Evolutionary conservation across 2,329 filamentous ascomycete species (phyloP).

Genomic region (Orbilia javanica): DNA sequence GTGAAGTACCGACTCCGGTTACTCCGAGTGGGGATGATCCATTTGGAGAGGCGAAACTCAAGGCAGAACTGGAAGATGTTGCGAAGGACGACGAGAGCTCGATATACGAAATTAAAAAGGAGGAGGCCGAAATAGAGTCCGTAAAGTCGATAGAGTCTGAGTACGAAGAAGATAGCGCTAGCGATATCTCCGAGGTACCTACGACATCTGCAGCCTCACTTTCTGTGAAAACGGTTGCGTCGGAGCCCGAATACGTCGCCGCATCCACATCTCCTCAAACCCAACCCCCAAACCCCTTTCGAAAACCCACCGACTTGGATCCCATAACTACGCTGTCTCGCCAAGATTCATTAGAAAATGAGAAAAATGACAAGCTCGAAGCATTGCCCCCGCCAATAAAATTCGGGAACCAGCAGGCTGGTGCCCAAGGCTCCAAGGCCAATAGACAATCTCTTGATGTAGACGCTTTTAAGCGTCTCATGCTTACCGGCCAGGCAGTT

Average conservation of each 20-base stretch:
- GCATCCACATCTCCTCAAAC: slow-evolving; percentile 18
- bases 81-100: slow-evolving; percentile 38
- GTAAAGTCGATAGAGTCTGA: slow-evolving; percentile 45
- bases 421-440: slow-evolving; percentile 62
- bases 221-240: slow-evolving; percentile 37
- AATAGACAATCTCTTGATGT: slow-evolving; percentile 74
- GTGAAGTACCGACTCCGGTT: slow-evolving; percentile 15
- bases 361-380: slow-evolving; percentile 56
- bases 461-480: slow-evolving; percentile 79
- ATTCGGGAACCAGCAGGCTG: slow-evolving; percentile 62
- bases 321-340: not conserved
- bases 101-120: slow-evolving; percentile 45
- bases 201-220: slow-evolving; percentile 31
- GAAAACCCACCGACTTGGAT: slow-evolving; percentile 32
- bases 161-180: slow-evolving; percentile 44
- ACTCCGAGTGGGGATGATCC: slow-evolving; percentile 39
- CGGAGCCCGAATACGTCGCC: slow-evolving; percentile 38
- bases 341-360: slow-evolving; percentile 63
- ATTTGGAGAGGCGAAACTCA: slow-evolving; percentile 33
- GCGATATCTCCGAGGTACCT: slow-evolving; percentile 38
- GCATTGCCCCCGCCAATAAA: slow-evolving; percentile 55
- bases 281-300: slow-evolving; percentile 50
- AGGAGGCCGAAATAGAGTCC: slow-evolving; percentile 37
- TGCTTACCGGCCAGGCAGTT: slow-evolving; percentile 76
- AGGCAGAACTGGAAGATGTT: not conserved